Evolutionary conservation across 2,329 filamentous ascomycete species (phyloP).

Genomic region (Trichothecium sympodiale): DNA sequence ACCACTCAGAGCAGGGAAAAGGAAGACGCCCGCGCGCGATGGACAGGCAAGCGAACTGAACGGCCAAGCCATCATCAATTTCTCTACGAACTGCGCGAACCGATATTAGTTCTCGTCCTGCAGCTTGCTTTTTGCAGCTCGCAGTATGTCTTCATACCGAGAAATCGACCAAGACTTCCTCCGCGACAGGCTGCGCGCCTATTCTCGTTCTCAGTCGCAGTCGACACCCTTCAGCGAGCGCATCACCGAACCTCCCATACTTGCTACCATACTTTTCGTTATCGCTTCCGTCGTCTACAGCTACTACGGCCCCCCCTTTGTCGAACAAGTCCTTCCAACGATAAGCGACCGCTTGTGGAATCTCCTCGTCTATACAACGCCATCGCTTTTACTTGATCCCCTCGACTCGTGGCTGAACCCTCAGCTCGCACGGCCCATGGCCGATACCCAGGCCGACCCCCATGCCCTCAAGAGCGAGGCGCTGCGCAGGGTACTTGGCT

Average conservation of each 20-base stretch:
- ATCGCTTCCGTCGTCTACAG: constrained; percentile 21
- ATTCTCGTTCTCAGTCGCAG: no score
- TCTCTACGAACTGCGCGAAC: no score
- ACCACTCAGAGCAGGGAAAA: no score
- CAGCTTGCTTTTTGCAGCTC: constrained; percentile 1
- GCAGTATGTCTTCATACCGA: background rate
- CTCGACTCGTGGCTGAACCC: constrained; percentile 44
- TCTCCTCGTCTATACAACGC: constrained; percentile 43
- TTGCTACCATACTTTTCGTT: constrained; percentile 22
- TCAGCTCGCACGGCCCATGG: constrained; percentile 1
- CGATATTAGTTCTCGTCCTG: background rate
- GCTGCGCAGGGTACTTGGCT: constrained; percentile 50
- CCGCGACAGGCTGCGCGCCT: no score
- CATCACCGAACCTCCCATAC: constrained; percentile 21
- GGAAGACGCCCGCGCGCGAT: no score
- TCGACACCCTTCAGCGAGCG: constrained; percentile 15
- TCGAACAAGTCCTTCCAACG: constrained; percentile 15
- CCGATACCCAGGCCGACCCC: constrained; percentile 13
- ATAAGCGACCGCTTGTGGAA: constrained; percentile 46
- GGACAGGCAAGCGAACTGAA: no score
- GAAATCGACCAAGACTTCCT: no score
- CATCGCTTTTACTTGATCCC: constrained; percentile 44
- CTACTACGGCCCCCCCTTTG: constrained; percentile 19
- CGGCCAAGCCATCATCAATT: no score
- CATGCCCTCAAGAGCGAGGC: constrained; percentile 53